Percentiles rank a stretch among this genome's conserved stretches.
These are phyloP conservation scores for Aethionema arabicum DNA, from an alignment of 345 rosid species.

Conservation along the genomic window DNA sequence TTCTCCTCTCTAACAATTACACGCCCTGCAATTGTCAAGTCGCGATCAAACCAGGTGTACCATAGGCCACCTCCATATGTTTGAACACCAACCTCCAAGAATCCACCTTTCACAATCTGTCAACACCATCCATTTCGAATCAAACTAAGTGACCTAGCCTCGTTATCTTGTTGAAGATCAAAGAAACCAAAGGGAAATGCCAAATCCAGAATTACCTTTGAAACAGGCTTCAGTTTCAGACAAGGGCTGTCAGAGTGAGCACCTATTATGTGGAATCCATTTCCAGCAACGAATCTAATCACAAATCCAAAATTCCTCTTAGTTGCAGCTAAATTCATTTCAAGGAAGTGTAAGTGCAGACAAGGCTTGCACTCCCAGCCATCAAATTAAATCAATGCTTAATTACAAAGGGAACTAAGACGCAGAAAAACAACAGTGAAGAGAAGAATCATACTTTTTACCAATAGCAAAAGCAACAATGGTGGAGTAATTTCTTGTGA, in stretches of 20 bases:
- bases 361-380: not conserved
- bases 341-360: not conserved
- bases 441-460: constrained; percentile 48
- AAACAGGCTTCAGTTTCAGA: constrained; percentile 83
- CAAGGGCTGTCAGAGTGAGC: constrained; percentile 99
- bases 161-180: not conserved
- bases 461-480: constrained; percentile 94
- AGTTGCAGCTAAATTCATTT: too few relatives aligned
- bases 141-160: not conserved
- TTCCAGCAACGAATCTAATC: constrained; percentile 83
- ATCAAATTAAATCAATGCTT: not conserved
- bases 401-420: too few relatives aligned
- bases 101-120: constrained; percentile 78
- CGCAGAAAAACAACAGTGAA: too few relatives aligned
- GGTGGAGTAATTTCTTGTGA: constrained; percentile 89
- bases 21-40: constrained; percentile 91
- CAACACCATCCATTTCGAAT: constrained; percentile 22
- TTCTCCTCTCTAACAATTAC: constrained; percentile 66
- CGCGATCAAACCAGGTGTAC: constrained; percentile 99
- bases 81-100: constrained; percentile 89
- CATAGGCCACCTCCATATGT: constrained; percentile 93
- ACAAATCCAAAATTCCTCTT: not conserved
- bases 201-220: constrained; percentile 54
- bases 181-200: not conserved
- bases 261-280: constrained; percentile 81